Evolutionary conservation across 1,284 basidiomycete genomes (phyloP).

Genomic region (Coniophora puteana): DNA sequence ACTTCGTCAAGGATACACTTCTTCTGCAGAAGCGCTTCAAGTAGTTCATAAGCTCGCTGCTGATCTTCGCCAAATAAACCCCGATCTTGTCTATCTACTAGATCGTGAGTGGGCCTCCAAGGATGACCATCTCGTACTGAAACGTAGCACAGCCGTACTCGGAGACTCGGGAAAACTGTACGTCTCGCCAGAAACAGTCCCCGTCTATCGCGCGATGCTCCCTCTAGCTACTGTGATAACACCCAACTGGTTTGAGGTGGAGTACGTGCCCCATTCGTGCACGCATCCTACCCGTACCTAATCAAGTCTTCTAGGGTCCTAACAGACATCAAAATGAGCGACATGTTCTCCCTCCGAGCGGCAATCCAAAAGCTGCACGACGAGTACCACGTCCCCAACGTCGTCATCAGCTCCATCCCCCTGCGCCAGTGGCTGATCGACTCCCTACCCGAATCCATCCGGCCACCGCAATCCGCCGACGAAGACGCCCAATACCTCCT

Average conservation of each 20-base stretch:
- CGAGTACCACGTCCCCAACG: conserved; percentile 73
- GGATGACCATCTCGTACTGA: background rate
- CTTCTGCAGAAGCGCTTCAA: conserved; percentile 76
- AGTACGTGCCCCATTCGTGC: conserved; percentile 53
- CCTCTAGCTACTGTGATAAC: conserved; percentile 87
- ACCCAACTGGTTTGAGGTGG: conserved; percentile 98
- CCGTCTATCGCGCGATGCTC: conserved; percentile 83
- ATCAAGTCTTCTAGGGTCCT: conserved; percentile 50
- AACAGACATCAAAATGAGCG: conserved; percentile 67
- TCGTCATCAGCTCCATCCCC: conserved; percentile 91
- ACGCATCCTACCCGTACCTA: background rate
- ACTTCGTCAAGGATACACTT: conserved; percentile 93
- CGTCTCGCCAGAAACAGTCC: conserved; percentile 85
- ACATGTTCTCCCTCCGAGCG: conserved; percentile 59
- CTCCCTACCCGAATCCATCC: conserved; percentile 43
- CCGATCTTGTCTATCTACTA: conserved; percentile 77
- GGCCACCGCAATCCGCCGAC: conserved; percentile 22
- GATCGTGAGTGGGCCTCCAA: conserved; percentile 65
- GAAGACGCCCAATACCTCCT: conserved; percentile 53
- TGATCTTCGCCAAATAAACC: conserved; percentile 53
- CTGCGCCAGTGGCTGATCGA: conserved; percentile 51
- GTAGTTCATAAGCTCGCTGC: conserved; percentile 65
- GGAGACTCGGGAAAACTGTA: conserved; percentile 89
- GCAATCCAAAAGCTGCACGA: conserved; percentile 78
- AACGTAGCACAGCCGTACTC: conserved; percentile 62